These are phyloP conservation scores for Cytidiella melzeri DNA, from an alignment of 768 basidiomycete species.

Conservation along the genomic window DNA sequence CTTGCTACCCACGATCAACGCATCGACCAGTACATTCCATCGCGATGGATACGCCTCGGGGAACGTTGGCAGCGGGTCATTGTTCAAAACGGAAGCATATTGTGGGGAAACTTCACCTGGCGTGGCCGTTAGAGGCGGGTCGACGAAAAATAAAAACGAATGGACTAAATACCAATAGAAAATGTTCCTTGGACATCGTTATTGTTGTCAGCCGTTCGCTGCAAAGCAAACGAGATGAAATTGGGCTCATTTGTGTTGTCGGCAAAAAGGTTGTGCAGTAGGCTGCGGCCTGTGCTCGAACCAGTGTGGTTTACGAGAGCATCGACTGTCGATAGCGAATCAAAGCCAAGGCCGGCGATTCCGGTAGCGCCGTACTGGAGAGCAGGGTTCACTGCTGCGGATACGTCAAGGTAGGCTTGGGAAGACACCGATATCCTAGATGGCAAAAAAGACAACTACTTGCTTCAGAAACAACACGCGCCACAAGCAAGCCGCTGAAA, in stretches of 20 bases:
- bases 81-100: conserved; percentile 55
- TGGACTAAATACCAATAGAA: conserved; percentile 65
- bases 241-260: conserved; percentile 68
- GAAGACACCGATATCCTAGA: conserved; percentile 53
- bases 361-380: conserved; percentile 66
- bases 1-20: conserved; percentile 53
- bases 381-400: conserved; percentile 63
- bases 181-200: conserved; percentile 63
- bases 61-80: conserved; percentile 64
- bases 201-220: conserved; percentile 46
- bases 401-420: conserved; percentile 69
- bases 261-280: conserved; percentile 73
- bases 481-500: conserved; percentile 4
- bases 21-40: conserved; percentile 77
- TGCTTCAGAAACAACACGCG: not conserved
- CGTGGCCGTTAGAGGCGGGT: not conserved
- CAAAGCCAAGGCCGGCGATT: conserved; percentile 74
- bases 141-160: not conserved
- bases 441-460: not conserved
- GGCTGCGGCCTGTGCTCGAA: conserved; percentile 53
- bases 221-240: conserved; percentile 72
- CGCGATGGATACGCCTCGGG: conserved; percentile 55
- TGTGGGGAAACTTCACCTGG: conserved; percentile 61
- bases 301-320: conserved; percentile 49
- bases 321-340: conserved; percentile 70